Evolutionary conservation across 108 stramenopile species (phyloP), one percentile per base, ranked within the genome.

Genomic region (Discostella stelligeroides): DNA sequence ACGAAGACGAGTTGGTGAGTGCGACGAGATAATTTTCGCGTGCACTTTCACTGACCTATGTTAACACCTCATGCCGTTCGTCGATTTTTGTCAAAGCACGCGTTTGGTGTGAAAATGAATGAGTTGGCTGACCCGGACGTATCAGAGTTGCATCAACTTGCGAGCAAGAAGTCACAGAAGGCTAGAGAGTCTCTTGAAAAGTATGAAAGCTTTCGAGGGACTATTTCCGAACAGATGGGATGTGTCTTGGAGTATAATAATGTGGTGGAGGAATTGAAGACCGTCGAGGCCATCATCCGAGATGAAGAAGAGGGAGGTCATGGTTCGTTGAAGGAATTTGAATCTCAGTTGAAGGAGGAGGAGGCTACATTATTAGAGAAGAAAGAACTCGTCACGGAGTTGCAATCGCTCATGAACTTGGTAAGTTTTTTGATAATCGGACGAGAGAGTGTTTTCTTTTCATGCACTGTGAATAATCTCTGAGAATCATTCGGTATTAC

Each of bases 201-300:
- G 68, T 89, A 86, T 48, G 57, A 82, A 30, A 55, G 46, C 48
- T 89, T 86, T 86, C 56, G 76, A 29, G 47, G 42, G 4, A 63
- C 56, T 27, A 73, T 85, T 34, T 59, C 54, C 7, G 76, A 73
- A 25, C 63, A 77, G 17, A 68, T 75, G 18, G 38, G 69, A 18
- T 73, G 76, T 21, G 30, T 82, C 13, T 72, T 83, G 56, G 86
- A 89, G 39, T 82, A 66, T 47, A 66, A 53, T 13, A 79, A 84
- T 14, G 58, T 85, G 15, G 76, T 67, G n/a, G 74, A 75, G 13
- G 90, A 92, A 28, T 71, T 88, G 15, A 58, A 72, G 18, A 83
- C 85, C 17, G 54, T 85, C 28, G 86, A 87, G 45, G 61, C 65
- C 12, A 72, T 70, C 49, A 63, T 84, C 34, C 21, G 43, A 29